Evolutionary conservation across 257 asterid species (phyloP), one percentile per base, ranked within the genome.

Genomic region (Ballota nigra): DNA sequence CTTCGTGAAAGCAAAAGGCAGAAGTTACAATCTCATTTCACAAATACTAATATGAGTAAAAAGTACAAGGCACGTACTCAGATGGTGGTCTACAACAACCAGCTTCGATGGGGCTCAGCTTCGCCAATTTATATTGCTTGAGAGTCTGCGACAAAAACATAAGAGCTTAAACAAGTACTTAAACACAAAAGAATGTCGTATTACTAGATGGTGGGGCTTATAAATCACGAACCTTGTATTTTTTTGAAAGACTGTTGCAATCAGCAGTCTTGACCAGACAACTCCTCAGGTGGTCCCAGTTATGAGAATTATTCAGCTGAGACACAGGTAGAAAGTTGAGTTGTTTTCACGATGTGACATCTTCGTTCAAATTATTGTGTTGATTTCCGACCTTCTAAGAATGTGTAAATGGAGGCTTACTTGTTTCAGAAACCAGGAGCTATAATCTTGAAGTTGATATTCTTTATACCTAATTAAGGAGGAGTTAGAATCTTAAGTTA

Each of bases 21-120:
- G 29, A 26, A 26, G 29, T 26, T 26, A 26, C 29, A 26, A 3
- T 26, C 29, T 26, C 29, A 26, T 26, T n/a, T n/a, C n/a, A n/a
- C n/a, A 26, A 26, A 26, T 26, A 26, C 29, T 26, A 26, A 26
- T 26, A 26, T 26, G 29, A 26, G 29, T 2, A 31, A 5, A 34
- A 34, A 72, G 19, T n/a, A 52, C 1, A 70, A 38, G 71, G 70
- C 41, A 80, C 85, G 5, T 80, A 93, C 98, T 91, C 96, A 4
- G 89, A 91, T 10, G 97, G 98, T 20, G 98, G 98, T 56, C 95
- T 85, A 65, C 98, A 93, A 79, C 97, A 93, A 60, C 97, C 96
- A 65, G 97, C 94, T 85, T 93, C 97, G 34, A 91, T 79, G 34
- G 98, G 97, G 77, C 91, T 89, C 70, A 93, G 80, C 71, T 86